Percentiles rank a stretch among this genome's conserved stretches.
Conservation (phyloP, 2,329 filamentous ascomycete genomes). For the Macroventuria anomochaeta region DNA sequence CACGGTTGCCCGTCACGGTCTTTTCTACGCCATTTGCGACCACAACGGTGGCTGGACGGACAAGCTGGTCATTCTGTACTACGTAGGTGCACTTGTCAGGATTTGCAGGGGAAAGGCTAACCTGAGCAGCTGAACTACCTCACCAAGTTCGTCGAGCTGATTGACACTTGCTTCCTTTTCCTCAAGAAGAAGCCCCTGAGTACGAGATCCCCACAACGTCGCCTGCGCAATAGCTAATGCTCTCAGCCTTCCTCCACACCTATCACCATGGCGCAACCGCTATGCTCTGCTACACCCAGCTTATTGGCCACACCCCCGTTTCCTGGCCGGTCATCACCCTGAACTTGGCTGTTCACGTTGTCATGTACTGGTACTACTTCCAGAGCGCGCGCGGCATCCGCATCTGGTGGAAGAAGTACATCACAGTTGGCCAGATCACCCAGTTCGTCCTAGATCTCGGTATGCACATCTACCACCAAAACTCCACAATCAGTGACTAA, state of each 20-base stretch:
- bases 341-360: slow-evolving; percentile 92
- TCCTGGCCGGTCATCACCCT: slow-evolving; percentile 94
- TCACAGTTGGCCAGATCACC: slow-evolving; percentile 94
- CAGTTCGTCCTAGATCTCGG: slow-evolving; percentile 97
- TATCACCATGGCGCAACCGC: slow-evolving; percentile 98
- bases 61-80: slow-evolving; percentile 92
- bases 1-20: slow-evolving; percentile 76
- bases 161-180: slow-evolving; percentile 96
- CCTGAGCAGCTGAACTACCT: slow-evolving; percentile 85
- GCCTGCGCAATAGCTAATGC: slow-evolving; percentile 29
- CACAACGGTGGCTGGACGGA: slow-evolving; percentile 88
- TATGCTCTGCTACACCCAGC: slow-evolving; percentile 96
- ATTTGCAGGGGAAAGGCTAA: slow-evolving; percentile 47
- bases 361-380: slow-evolving; percentile 99
- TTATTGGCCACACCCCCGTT: slow-evolving; percentile 89
- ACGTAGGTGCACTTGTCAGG: slow-evolving; percentile 66
- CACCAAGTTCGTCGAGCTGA: slow-evolving; percentile 94
- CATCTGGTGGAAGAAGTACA: slow-evolving; percentile 99
- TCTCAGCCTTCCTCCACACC: slow-evolving; percentile 86
- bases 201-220: slow-evolving; percentile 49
- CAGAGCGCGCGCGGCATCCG: slow-evolving; percentile 93
- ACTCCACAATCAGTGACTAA: slow-evolving; percentile 25
- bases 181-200: slow-evolving; percentile 99
- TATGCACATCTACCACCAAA: slow-evolving; percentile 55
- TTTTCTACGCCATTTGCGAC: slow-evolving; percentile 90